A percentile compares a stretch with the other conserved stretches of the same genome.
Evolutionary conservation across 768 basidiomycete species (phyloP).

Genomic region (Rhizopogon vinicolor): DNA sequence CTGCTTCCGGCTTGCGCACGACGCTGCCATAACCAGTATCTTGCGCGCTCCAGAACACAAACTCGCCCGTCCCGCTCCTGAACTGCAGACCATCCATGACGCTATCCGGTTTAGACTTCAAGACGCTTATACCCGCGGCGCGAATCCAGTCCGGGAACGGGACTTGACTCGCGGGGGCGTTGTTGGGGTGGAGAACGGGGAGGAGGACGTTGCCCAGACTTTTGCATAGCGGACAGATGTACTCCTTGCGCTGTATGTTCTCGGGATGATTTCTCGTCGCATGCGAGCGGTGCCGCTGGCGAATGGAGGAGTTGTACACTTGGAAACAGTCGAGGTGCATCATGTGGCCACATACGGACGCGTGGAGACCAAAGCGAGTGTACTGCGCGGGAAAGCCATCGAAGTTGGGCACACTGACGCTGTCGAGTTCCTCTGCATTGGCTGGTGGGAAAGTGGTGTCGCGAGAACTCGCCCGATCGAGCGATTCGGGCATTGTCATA

Average conservation of each 20-base stretch:
- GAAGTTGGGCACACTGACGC: constrained; percentile 53
- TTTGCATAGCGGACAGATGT: constrained; percentile 96
- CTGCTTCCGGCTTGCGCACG: constrained; percentile 47
- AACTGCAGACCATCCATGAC: constrained; percentile 70
- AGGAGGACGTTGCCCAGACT: constrained; percentile 92
- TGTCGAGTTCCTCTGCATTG: constrained; percentile 21
- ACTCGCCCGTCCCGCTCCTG: constrained; percentile 79
- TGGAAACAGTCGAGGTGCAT: constrained; percentile 97
- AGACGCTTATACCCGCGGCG: constrained; percentile 81
- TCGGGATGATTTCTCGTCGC: constrained; percentile 93
- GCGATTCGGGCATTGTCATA: constrained; percentile 52
- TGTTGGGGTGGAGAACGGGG: constrained; percentile 60
- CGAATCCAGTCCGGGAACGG: constrained; percentile 90
- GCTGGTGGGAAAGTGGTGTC: constrained; percentile 31
- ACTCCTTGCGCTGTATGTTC: constrained; percentile 89
- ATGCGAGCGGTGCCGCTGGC: constrained; percentile 83
- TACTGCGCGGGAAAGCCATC: constrained; percentile 69
- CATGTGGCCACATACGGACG: constrained; percentile 91
- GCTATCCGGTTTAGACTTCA: constrained; percentile 77
- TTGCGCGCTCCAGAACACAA: constrained; percentile 85
- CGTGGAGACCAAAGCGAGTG: constrained; percentile 80
- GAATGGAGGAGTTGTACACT: constrained; percentile 81
- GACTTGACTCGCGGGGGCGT: constrained; percentile 39
- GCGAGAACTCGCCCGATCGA: constrained; percentile 49
- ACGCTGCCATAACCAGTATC: constrained; percentile 63